Percentiles rank a stretch among this genome's conserved stretches.
phyloP scores from a whole-genome alignment of 768 basidiomycete genomes.

The Strobilomyces dryophilus region DNA sequence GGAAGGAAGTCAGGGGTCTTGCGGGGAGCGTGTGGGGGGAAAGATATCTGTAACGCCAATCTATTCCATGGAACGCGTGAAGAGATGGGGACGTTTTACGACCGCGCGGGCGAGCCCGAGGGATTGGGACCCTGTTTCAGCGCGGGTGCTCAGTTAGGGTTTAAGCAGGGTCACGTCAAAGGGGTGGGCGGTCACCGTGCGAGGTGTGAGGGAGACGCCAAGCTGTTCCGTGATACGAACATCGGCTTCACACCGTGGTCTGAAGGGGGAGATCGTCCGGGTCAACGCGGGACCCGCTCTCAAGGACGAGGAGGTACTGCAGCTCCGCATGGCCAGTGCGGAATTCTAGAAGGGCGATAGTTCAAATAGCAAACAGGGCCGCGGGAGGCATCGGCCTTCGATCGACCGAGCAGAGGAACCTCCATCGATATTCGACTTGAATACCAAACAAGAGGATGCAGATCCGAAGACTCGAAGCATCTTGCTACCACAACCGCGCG shows the following conservation, averaged over 20 bases:
- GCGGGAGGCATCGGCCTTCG: background rate
- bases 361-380: background rate
- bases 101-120: too few species aligned
- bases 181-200: background rate
- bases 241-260: background rate
- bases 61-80: background rate
- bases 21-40: too few species aligned
- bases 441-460: too few species aligned
- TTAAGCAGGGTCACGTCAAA: background rate
- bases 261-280: background rate
- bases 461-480: too few species aligned
- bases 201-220: too few species aligned
- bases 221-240: background rate
- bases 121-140: background rate
- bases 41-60: background rate
- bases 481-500: too few species aligned
- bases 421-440: too few species aligned
- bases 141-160: background rate
- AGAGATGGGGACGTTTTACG: too few species aligned
- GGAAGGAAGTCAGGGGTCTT: too few species aligned
- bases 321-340: background rate
- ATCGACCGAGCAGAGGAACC: too few species aligned
- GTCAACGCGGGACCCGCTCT: background rate
- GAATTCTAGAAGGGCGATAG: background rate
- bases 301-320: background rate